phyloP scores from a whole-genome alignment of 208 protist genomes.

The Trypanosoma theileri region DNA sequence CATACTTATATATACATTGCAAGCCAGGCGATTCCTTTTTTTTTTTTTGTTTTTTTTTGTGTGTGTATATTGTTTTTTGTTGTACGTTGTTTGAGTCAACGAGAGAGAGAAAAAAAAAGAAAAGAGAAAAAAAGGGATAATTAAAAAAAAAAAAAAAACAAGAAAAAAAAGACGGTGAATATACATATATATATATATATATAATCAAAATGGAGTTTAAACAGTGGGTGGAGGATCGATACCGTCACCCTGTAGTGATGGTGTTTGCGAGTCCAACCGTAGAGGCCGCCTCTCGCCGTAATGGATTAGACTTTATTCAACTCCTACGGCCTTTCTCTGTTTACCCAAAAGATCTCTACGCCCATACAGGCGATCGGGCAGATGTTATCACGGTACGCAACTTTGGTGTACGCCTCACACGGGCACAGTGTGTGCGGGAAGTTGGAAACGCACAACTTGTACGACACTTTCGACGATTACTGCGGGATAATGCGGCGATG shows the following conservation, averaged over 20 bases:
- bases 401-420: constrained; percentile 75
- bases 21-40: too few species aligned
- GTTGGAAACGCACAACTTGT: constrained; percentile 24
- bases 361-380: constrained; percentile 51
- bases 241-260: constrained; percentile 68
- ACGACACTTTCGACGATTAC: constrained; percentile 37
- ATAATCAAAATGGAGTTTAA: constrained; percentile 25
- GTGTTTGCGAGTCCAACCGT: constrained; percentile 50
- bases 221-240: constrained; percentile 71
- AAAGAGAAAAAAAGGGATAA: neutral
- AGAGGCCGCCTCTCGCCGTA: constrained; percentile 44
- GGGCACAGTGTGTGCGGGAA: constrained; percentile 61
- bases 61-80: too few species aligned
- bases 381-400: constrained; percentile 37
- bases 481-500: constrained; percentile 42
- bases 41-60: too few species aligned
- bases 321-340: constrained; percentile 70
- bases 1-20: too few species aligned
- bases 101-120: too few species aligned
- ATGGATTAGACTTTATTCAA: constrained; percentile 72
- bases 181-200: constrained; percentile 10
- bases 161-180: neutral
- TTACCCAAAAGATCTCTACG: constrained; percentile 36
- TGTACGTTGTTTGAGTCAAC: too few species aligned
- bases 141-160: neutral